These are phyloP conservation scores for Bipolaris sorokiniana DNA, from an alignment of 2,329 filamentous ascomycete species.

Conservation along the genomic window DNA sequence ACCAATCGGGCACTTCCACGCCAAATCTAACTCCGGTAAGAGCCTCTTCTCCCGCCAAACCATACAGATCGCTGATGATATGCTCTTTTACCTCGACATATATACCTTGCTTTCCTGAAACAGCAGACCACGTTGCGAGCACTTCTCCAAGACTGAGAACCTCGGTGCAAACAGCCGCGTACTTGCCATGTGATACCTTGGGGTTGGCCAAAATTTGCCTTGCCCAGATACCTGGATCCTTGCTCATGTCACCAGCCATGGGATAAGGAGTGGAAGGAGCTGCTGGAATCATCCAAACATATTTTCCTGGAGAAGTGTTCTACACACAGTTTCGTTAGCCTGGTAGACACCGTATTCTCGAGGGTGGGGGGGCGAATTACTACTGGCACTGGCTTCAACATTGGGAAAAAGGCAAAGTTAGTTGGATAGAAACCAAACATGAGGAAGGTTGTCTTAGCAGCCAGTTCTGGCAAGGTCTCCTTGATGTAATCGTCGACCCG, in stretches of 20 bases:
- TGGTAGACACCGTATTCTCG: not conserved
- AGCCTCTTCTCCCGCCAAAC: conserved; percentile 6
- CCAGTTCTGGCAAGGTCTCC: conserved; percentile 29
- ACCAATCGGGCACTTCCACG: conserved; percentile 6
- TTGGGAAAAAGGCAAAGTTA: conserved; percentile 19
- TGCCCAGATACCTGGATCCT: conserved; percentile 10
- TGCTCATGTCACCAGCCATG: conserved; percentile 10
- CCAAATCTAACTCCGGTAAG: conserved; percentile 9
- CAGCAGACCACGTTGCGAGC: not conserved
- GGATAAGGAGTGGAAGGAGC: conserved; percentile 1
- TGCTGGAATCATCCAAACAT: conserved; percentile 8
- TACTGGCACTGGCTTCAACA: conserved; percentile 18
- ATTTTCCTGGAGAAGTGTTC: not conserved
- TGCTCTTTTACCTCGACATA: conserved; percentile 6
- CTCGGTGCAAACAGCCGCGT: conserved; percentile 6
- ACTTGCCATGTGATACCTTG: conserved; percentile 7
- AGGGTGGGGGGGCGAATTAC: not conserved
- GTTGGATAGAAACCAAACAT: conserved; percentile 24
- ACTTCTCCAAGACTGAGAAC: conserved; percentile 2
- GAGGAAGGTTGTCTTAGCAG: conserved; percentile 25
- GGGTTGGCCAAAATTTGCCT: conserved; percentile 9
- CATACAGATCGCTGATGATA: not conserved
- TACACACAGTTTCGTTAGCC: not conserved
- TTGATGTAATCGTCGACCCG: conserved; percentile 49
- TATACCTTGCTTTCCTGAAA: conserved; percentile 9